Percentiles rank a stretch among this genome's conserved stretches.
These are phyloP conservation scores for Dictyostelium brefeldianum DNA, from an alignment of 78 protist species.

Conservation along the genomic window DNA sequence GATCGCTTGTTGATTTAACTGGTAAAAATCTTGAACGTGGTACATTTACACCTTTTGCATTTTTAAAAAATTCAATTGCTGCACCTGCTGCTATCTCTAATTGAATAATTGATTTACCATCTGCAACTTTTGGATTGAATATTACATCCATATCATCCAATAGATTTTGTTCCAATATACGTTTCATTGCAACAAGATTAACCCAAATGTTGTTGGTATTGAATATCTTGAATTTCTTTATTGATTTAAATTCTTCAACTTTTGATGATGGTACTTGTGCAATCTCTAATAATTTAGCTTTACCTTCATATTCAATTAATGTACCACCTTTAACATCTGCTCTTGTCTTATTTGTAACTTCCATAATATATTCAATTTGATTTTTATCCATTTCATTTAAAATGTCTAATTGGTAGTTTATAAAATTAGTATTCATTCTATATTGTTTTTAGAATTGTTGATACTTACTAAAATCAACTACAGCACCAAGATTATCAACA, in stretches of 20 bases:
- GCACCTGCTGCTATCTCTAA: slow-evolving; percentile 99
- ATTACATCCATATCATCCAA: slow-evolving; percentile 93
- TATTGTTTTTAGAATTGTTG: too few relatives aligned
- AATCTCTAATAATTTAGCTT: slow-evolving; percentile 91
- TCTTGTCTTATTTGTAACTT: slow-evolving; percentile 96
- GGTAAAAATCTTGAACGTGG: slow-evolving; percentile 98
- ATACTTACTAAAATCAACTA: slow-evolving; percentile 91
- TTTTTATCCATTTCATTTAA: slow-evolving; percentile 47
- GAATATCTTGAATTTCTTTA: slow-evolving; percentile 95
- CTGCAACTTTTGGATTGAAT: slow-evolving; percentile 94
- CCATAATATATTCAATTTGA: slow-evolving; percentile 91
- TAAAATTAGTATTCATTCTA: too few relatives aligned
- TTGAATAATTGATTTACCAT: slow-evolving; percentile 93
- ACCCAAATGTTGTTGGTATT: slow-evolving; percentile 99
- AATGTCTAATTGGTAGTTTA: too few relatives aligned
- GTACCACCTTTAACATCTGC: slow-evolving; percentile 99
- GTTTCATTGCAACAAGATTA: slow-evolving; percentile 88
- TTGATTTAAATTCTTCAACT: slow-evolving; percentile 94
- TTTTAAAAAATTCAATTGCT: slow-evolving; percentile 93
- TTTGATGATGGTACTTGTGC: slow-evolving; percentile 96
- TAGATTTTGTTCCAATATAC: slow-evolving; percentile 43
- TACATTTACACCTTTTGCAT: slow-evolving; percentile 93
- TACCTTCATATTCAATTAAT: slow-evolving; percentile 88
- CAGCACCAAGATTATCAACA: slow-evolving; percentile 99
- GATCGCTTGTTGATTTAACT: slow-evolving; percentile 96